phyloP scores from a whole-genome alignment of 306 rosid genomes.

The Begonia peltatifolia region DNA sequence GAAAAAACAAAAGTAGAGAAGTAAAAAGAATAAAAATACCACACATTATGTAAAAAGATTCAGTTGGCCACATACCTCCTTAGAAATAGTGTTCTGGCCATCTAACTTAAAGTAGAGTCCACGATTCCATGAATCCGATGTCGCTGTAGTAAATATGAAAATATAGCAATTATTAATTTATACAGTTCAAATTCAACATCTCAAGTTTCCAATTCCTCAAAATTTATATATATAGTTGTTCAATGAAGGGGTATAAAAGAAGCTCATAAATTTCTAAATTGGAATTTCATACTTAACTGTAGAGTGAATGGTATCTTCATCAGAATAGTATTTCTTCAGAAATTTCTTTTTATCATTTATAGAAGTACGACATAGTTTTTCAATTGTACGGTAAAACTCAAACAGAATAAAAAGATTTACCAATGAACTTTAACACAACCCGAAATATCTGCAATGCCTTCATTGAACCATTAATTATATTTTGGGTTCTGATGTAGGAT shows the following conservation, averaged over 20 bases:
- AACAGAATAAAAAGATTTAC: conserved; percentile 19
- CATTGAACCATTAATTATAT: conserved; percentile 49
- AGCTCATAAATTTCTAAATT: too few relatives aligned
- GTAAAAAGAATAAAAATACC: neutral
- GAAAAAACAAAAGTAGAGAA: neutral
- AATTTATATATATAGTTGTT: too few relatives aligned
- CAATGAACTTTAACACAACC: conserved; percentile 48
- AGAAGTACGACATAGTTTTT: too few relatives aligned
- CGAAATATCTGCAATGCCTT: conserved; percentile 56
- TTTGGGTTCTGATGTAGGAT: conserved; percentile 47
- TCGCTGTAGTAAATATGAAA: conserved; percentile 39
- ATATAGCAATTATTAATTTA: neutral
- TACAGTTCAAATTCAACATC: too few relatives aligned
- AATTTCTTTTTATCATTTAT: too few relatives aligned
- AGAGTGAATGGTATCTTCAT: too few relatives aligned
- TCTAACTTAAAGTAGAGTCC: conserved; percentile 57
- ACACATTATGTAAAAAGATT: neutral
- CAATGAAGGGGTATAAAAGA: too few relatives aligned
- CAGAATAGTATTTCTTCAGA: too few relatives aligned
- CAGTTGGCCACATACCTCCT: conserved; percentile 41
- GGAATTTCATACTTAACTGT: too few relatives aligned
- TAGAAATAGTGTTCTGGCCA: conserved; percentile 34
- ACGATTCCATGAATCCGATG: conserved; percentile 45
- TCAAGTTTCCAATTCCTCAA: too few relatives aligned
- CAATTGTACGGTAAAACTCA: neutral